Base-by-base conservation (phyloP, 2,329 filamentous ascomycete genomes). In the Colletotrichum viniferum region DNA sequence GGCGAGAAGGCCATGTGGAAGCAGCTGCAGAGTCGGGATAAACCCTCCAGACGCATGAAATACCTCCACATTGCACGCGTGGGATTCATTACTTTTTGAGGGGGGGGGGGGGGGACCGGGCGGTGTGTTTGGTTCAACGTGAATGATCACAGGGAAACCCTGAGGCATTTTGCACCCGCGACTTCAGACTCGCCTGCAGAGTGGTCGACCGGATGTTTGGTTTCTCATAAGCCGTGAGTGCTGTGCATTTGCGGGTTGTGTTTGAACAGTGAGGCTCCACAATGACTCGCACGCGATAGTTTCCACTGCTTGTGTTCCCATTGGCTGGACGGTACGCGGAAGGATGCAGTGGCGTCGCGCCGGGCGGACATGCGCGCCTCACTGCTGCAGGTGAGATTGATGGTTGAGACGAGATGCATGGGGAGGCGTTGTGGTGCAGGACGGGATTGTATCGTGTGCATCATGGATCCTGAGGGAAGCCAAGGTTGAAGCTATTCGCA, bases 291-390 rank as follows among this genome's bases (percentile, higher is more conserved):
- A 65, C 34, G 67, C 26, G 16, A 52, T 30, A n/a, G 26, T 52
- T 26, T 21, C 28, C 52, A 12, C n/a, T 7, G 6, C 12, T 16
- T 12, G 1, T 21, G 3, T 26, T 55, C 16, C 32, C n/a, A 74
- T 72, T 74, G 73, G 73, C 12, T 21, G 30, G 26, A 12, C 7
- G 0, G 28, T 28, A 24, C 30, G 72, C 55, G 61, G 38, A 30
- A 74, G 69, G 72, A 74, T 68, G 56, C 43, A 32, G 38, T 62
- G 38, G 58, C 64, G 70, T 38, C n/a, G 56, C 70, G 18, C 55
- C 5, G n/a, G 18, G 26, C 34, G 21, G 71, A 32, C 60, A 10
- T 32, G 26, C 26, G 10, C 14, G 14, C 38, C n/a, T 26, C 34
- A 26, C 43, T 36, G 28, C 71, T 28, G 7, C 38, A 30, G 64